A percentile compares a stretch with the other conserved stretches of the same genome.
Conservation (phyloP, 768 basidiomycete species). For the Antrodiella citrinella region DNA sequence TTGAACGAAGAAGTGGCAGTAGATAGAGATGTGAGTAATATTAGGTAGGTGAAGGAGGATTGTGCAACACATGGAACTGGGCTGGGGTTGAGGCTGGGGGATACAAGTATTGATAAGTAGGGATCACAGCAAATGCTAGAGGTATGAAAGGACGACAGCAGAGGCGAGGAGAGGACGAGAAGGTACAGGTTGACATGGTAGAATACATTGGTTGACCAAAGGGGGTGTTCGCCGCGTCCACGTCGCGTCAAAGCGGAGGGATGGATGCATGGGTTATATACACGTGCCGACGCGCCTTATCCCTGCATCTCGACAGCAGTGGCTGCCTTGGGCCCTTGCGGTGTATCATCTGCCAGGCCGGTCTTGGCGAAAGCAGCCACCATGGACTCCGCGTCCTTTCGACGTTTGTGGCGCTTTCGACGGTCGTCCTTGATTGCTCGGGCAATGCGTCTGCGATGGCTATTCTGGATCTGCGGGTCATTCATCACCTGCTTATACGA, state of each 20-base stretch:
- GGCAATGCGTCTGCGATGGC: constrained; percentile 64
- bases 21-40: background rate
- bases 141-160: background rate
- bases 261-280: too few species aligned
- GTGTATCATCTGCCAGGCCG: constrained; percentile 25
- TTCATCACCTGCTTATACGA: constrained; percentile 59
- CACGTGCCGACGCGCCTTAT: too few species aligned
- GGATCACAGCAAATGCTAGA: background rate
- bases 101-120: background rate
- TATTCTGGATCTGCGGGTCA: constrained; percentile 60
- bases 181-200: background rate
- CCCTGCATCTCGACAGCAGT: too few species aligned
- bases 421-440: constrained; percentile 82
- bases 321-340: too few species aligned
- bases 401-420: constrained; percentile 68
- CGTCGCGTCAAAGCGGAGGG: too few species aligned
- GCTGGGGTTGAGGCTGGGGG: background rate
- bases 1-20: too few species aligned
- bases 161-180: background rate
- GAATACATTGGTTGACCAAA: background rate
- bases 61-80: background rate
- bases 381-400: constrained; percentile 80
- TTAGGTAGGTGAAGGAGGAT: background rate
- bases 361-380: constrained; percentile 68
- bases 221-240: too few species aligned